Conservation (phyloP, 1,139 yeast species). For the Yamadazyma triangularis region DNA sequence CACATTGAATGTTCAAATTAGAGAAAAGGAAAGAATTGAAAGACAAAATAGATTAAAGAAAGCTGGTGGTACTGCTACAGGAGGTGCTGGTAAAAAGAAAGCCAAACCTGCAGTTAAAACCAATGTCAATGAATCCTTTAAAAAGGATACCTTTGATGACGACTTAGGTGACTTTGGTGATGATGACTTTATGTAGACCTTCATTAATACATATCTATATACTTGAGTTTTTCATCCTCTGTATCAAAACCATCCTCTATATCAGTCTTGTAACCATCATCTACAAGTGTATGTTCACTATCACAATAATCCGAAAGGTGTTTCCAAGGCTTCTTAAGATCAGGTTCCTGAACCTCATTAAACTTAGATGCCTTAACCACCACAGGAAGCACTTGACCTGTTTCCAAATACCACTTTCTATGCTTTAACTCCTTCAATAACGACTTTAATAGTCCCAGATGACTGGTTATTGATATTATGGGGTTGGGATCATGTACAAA, state of each 20-base stretch:
- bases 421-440: conserved; percentile 26
- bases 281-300: conserved; percentile 5
- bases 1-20: conserved; percentile 74
- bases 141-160: conserved; percentile 64
- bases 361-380: conserved; percentile 11
- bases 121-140: conserved; percentile 68
- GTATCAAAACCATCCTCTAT: not conserved
- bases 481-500: conserved; percentile 21
- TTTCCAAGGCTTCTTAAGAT: conserved; percentile 13
- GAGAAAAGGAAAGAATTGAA: conserved; percentile 86
- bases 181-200: conserved; percentile 84
- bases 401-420: conserved; percentile 15
- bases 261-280: conserved; percentile 7
- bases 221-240: too few species aligned
- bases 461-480: conserved; percentile 31
- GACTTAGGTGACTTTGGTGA: conserved; percentile 56
- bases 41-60: conserved; percentile 77
- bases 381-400: conserved; percentile 22
- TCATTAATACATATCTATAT: too few species aligned
- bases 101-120: conserved; percentile 72
- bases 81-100: conserved; percentile 95
- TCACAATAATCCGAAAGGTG: conserved; percentile 12
- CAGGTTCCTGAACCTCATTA: conserved; percentile 7
- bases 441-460: conserved; percentile 30
- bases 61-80: conserved; percentile 82